A percentile compares a stretch with the other conserved stretches of the same genome.
These are phyloP conservation scores for Saturnispora galanensis DNA, from an alignment of 805 yeast genomes.

Conservation along the genomic window DNA sequence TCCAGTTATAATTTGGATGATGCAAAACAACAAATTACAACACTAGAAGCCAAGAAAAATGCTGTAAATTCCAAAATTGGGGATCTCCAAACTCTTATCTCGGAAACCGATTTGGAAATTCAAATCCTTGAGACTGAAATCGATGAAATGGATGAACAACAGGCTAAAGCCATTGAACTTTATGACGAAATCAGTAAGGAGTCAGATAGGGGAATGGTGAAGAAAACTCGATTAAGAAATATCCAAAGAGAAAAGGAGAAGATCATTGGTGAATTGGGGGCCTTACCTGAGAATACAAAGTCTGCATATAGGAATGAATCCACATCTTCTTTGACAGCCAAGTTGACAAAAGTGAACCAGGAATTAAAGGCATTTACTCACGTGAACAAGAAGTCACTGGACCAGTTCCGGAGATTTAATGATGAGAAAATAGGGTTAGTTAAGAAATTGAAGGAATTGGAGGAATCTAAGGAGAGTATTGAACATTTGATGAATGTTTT, in stretches of 20 bases:
- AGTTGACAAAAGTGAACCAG: conserved; percentile 45
- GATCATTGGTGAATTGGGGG: conserved; percentile 77
- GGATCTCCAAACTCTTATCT: conserved; percentile 22
- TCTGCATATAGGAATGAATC: conserved; percentile 31
- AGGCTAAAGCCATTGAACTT: conserved; percentile 40
- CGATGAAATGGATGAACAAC: conserved; percentile 47
- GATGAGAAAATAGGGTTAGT: conserved; percentile 61
- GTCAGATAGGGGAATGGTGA: conserved; percentile 57
- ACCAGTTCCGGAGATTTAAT: conserved; percentile 66
- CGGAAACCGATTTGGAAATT: conserved; percentile 20
- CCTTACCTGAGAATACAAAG: conserved; percentile 78
- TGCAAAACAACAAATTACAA: neutral
- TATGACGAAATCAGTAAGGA: conserved; percentile 52
- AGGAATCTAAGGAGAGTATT: conserved; percentile 60
- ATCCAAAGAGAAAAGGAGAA: conserved; percentile 65
- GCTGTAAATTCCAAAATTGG: conserved; percentile 19
- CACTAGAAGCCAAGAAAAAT: conserved; percentile 9
- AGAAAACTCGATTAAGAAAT: conserved; percentile 45
- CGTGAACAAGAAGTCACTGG: conserved; percentile 83
- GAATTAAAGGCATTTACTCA: conserved; percentile 57
- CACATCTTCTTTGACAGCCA: conserved; percentile 44
- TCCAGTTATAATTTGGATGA: conserved; percentile 2
- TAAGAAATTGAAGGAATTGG: conserved; percentile 58
- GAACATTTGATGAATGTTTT: conserved; percentile 59
- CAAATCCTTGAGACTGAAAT: conserved; percentile 30